These are phyloP conservation scores for Maudiozyma saulgeensis DNA, from an alignment of 805 yeast genomes.

Conservation along the genomic window DNA sequence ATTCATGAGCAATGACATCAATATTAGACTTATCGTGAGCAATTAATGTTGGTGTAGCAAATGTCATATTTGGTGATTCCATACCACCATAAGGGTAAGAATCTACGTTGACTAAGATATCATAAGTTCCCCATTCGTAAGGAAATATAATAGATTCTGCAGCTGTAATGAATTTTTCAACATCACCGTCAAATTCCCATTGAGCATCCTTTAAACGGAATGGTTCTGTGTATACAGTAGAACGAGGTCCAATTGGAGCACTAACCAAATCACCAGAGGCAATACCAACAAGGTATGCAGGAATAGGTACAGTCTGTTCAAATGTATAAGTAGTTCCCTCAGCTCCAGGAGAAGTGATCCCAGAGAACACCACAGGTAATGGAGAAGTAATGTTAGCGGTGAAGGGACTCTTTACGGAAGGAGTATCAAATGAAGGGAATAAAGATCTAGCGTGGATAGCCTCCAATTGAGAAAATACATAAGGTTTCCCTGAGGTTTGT, in stretches of 20 bases:
- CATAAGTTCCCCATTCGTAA: slow-evolving; percentile 80
- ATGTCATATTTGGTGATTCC: slow-evolving; percentile 89
- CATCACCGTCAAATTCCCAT: slow-evolving; percentile 72
- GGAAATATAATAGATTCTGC: slow-evolving; percentile 66
- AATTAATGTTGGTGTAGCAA: slow-evolving; percentile 81
- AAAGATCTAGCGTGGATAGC: slow-evolving; percentile 84
- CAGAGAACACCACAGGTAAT: slow-evolving; percentile 66
- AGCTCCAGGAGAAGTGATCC: slow-evolving; percentile 32
- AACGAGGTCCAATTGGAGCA: slow-evolving; percentile 75
- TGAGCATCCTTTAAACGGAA: slow-evolving; percentile 54
- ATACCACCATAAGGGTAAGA: slow-evolving; percentile 85
- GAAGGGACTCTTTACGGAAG: slow-evolving; percentile 65
- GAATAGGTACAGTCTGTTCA: slow-evolving; percentile 73
- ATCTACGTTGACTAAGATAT: slow-evolving; percentile 69
- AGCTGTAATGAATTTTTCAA: slow-evolving; percentile 66
- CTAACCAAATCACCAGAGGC: slow-evolving; percentile 72
- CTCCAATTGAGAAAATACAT: slow-evolving; percentile 80
- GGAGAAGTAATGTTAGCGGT: slow-evolving; percentile 50
- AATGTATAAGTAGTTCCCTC: slow-evolving; percentile 37
- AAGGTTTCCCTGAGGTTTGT: slow-evolving; percentile 62
- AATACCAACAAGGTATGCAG: slow-evolving; percentile 73
- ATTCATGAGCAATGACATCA: slow-evolving; percentile 85
- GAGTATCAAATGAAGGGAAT: slow-evolving; percentile 88
- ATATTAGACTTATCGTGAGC: slow-evolving; percentile 80
- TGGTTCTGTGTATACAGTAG: slow-evolving; percentile 75